Base-by-base conservation (phyloP, 2,329 filamentous ascomycete species). In the Cercospora sp. region DNA sequence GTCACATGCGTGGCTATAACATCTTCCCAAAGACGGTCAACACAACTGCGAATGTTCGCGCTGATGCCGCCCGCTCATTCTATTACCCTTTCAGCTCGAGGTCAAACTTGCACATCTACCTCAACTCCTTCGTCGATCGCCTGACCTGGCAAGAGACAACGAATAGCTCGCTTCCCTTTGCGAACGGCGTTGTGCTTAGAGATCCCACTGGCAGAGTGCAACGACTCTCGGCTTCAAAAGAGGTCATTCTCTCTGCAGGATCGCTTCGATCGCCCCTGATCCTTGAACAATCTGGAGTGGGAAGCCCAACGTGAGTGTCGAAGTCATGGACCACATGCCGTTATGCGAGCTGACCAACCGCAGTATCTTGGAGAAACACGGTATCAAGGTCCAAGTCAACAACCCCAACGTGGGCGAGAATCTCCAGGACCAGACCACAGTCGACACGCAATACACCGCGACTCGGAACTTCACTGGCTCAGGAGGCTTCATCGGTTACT, bases 251-350 rank as follows among this genome's bases (percentile, higher is more conserved):
- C 1, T 84, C 84, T 3, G 87, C 86, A 0, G 89, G 88, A 0
- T 84, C 82, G 28, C 78, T 86, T 40, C 83, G 84, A 74, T 87
- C 85, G 8, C 88, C 84, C 3, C 86, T 85, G 75, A 79, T 87
- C n/a, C 82, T 86, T 16, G 87, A 90, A 70, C 79, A 89, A 1
- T 89, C 87, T 0, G 88, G 88, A 0, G 81, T 90, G 30, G 88
- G 88, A 28, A 66, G 40, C 21, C 58, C 57, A 57, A 59, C 34
- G 67, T 66, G 24, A 64, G 68, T 43, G 24, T n/a, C 43, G 8
- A 4, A 12, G 10, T 49, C n/a, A 21, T 21, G n/a, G 43, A 21
- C 8, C 10, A 4, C 0, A 12, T 21, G 12, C 43, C 13, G 3
- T 7, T 3, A 24, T 16, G 16, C 16, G 13, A 7, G 26, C 60